A percentile compares a stretch with the other conserved stretches of the same genome.
These are phyloP conservation scores for Coprinopsis sp. DNA, from an alignment of 768 basidiomycete genomes.

Conservation along the genomic window DNA sequence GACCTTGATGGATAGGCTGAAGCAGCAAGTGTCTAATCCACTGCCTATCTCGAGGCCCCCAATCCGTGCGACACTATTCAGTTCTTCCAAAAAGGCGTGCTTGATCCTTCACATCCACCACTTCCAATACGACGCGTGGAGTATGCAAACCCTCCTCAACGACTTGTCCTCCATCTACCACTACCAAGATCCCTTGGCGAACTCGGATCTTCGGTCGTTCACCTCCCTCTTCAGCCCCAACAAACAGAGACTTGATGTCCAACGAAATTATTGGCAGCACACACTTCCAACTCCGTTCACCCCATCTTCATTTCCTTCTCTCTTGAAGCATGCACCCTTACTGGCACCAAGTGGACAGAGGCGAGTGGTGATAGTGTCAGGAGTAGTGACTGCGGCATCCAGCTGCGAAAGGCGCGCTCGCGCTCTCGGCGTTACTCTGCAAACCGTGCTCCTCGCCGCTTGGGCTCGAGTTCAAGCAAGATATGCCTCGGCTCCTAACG, in stretches of 20 bases:
- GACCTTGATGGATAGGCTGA: slow-evolving; percentile 18
- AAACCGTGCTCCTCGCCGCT: slow-evolving; percentile 38
- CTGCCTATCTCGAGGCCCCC: slow-evolving; percentile 18
- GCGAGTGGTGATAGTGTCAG: background rate
- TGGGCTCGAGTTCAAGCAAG: slow-evolving; percentile 38
- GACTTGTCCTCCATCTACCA: slow-evolving; percentile 35
- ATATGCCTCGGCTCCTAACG: slow-evolving; percentile 20
- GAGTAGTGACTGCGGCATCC: slow-evolving; percentile 11
- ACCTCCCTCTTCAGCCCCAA: slow-evolving; percentile 16
- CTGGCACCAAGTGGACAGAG: background rate
- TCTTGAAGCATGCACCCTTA: background rate
- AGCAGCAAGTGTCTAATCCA: slow-evolving; percentile 20
- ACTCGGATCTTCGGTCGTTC: slow-evolving; percentile 25
- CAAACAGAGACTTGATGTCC: background rate
- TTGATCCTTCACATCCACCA: slow-evolving; percentile 37
- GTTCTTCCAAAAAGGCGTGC: slow-evolving; percentile 17
- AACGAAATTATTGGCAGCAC: slow-evolving; percentile 12
- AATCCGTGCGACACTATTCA: slow-evolving; percentile 21
- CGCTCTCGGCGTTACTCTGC: slow-evolving; percentile 27
- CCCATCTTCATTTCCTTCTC: slow-evolving; percentile 15
- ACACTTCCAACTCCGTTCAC: slow-evolving; percentile 8
- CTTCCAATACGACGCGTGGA: slow-evolving; percentile 49
- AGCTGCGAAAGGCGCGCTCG: slow-evolving; percentile 41
- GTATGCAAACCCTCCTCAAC: slow-evolving; percentile 34
- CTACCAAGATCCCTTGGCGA: slow-evolving; percentile 17